Conservation (phyloP, 768 basidiomycete genomes). For the Auricularia sp. region DNA sequence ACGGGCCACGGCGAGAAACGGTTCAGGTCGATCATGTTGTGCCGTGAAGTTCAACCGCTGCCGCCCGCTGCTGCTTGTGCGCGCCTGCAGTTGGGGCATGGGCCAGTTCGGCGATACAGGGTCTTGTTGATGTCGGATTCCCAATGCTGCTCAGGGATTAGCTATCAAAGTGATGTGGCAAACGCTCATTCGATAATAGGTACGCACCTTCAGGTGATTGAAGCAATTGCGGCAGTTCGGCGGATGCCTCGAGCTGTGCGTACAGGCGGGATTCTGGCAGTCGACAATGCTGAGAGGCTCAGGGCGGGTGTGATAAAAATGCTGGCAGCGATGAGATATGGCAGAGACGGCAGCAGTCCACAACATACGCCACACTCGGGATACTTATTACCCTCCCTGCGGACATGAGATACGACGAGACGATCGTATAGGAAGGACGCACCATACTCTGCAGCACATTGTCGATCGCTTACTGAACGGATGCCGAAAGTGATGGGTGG, state of each 20-base stretch:
- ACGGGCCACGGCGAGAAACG: too few relatives aligned
- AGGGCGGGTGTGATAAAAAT: not conserved
- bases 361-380: not conserved
- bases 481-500: not conserved
- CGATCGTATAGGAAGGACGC: not conserved
- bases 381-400: not conserved
- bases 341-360: not conserved
- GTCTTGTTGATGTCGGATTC: not conserved
- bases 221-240: not conserved
- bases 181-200: not conserved
- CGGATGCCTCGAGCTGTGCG: not conserved
- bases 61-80: not conserved
- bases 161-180: not conserved
- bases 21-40: too few relatives aligned
- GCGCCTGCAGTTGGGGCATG: not conserved
- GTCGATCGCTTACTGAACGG: not conserved
- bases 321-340: not conserved
- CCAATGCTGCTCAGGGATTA: not conserved
- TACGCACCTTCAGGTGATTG: not conserved
- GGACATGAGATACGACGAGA: not conserved
- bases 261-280: not conserved
- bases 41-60: not conserved
- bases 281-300: not conserved
- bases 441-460: not conserved
- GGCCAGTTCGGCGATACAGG: not conserved